These are phyloP conservation scores for Agrocybe praecox DNA, from an alignment of 768 basidiomycete species.

Conservation along the genomic window DNA sequence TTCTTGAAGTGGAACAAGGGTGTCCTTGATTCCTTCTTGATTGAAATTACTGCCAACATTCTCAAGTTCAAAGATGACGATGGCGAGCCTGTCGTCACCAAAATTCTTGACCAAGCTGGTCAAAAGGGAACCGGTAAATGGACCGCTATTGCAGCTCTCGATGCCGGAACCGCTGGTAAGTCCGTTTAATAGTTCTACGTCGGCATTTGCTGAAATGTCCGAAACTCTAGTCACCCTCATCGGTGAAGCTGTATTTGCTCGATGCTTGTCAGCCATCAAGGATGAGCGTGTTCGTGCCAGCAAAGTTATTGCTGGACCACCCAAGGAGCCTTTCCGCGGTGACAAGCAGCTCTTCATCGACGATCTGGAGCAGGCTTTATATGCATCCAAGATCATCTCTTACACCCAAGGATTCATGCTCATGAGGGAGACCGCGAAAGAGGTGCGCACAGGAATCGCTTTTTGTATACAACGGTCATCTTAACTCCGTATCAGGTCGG, in stretches of 20 bases:
- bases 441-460: slow-evolving; percentile 45
- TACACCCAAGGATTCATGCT: slow-evolving; percentile 99
- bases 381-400: slow-evolving; percentile 99
- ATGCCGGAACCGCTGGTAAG: slow-evolving; percentile 84
- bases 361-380: slow-evolving; percentile 98
- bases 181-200: too few species aligned
- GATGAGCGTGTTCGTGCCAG: slow-evolving; percentile 92
- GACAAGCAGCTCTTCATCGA: slow-evolving; percentile 99
- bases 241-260: slow-evolving; percentile 98
- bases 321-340: slow-evolving; percentile 91
- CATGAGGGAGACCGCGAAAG: slow-evolving; percentile 97
- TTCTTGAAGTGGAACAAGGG: slow-evolving; percentile 97
- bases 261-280: slow-evolving; percentile 97
- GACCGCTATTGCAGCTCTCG: slow-evolving; percentile 97
- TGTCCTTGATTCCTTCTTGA: slow-evolving; percentile 99
- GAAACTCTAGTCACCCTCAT: slow-evolving; percentile 84
- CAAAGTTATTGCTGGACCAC: slow-evolving; percentile 88
- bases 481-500: slow-evolving; percentile 42
- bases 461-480: not conserved
- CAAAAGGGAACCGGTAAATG: slow-evolving; percentile 99
- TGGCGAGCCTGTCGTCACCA: slow-evolving; percentile 86
- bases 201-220: not conserved
- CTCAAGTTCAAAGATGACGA: slow-evolving; percentile 97
- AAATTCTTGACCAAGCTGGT: slow-evolving; percentile 95
- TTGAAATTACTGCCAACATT: slow-evolving; percentile 97